Evolutionary conservation across 169 alveolate species (phyloP), one percentile per base, ranked within the genome.

Genomic region (Eimeria sp.): DNA sequence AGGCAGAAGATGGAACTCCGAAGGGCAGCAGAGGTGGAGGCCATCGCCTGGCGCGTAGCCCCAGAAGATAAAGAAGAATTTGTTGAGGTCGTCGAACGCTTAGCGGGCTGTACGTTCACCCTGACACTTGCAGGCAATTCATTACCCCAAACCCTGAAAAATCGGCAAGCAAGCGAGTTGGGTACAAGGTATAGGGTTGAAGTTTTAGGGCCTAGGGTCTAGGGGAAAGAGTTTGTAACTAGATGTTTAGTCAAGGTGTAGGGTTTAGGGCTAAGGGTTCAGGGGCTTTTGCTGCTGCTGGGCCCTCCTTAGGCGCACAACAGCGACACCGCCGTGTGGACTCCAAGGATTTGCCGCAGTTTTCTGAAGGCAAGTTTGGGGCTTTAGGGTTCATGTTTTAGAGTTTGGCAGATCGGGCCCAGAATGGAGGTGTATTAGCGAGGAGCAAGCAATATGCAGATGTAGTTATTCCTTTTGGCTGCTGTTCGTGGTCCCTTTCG

Each of bases 241-340:
- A n/a, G n/a, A n/a, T n/a, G n/a, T n/a, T n/a, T n/a, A n/a, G n/a
- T 11, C 58, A 51, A 5, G 58, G 18, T 11, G 18, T 51, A 51
- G 58, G 58, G 58, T 51, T 51, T 51, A 51, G 58, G 58, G 58
- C 11, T 5, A 7, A 51, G 58, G 58, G 58, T 51, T 51, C 11
- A 11, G 58, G 18, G 58, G 58, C 11, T 51, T 51, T 51, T 51
- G 58, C 58, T 51, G 58, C 58, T 78, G 65, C 9, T 58, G n/a
- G n/a, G n/a, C n/a, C n/a, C n/a, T n/a, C 89, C 89, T 40, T 65
- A 78, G 89, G 89, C 65, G 89, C 89, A 45, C 34, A 45, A 65
- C 89, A 78, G 65, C 89, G 89, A 43, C 89, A 78, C 89, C 89
- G 89, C 89, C 89, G 65, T 58, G 89, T 78, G 45, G 65, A 78